Conservation (phyloP, 2,329 filamentous ascomycete species). For the Juglanconis juglandina region DNA sequence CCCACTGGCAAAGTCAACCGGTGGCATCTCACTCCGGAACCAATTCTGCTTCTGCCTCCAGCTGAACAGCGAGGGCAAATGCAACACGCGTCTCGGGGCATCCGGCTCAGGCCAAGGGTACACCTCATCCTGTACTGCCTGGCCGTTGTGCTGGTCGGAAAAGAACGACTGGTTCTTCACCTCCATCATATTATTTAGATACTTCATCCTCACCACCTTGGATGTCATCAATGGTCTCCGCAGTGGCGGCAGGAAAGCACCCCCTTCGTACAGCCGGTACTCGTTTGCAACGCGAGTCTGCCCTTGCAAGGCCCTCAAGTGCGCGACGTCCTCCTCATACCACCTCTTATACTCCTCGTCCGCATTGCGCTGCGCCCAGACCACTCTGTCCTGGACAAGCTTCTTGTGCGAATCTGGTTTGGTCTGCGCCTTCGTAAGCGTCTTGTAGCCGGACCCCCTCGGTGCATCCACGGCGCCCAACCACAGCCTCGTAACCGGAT, state of each 20-base stretch:
- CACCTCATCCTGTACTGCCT: background rate
- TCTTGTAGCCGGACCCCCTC: conserved; percentile 1
- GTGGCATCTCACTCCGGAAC: background rate
- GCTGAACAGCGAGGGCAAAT: background rate
- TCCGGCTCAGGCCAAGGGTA: conserved; percentile 7
- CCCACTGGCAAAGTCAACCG: conserved; percentile 9
- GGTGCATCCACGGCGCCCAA: conserved; percentile 11
- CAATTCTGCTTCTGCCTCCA: background rate
- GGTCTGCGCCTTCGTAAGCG: background rate
- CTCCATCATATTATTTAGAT: background rate
- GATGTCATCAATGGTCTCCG: background rate
- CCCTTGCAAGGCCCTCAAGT: background rate
- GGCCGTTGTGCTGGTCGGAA: background rate
- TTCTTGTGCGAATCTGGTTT: background rate
- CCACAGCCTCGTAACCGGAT: conserved; percentile 19
- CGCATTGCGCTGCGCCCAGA: background rate
- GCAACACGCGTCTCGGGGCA: conserved; percentile 1
- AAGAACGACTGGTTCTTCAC: background rate
- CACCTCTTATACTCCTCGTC: conserved; percentile 6
- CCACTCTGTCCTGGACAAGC: background rate
- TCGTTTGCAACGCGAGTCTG: background rate
- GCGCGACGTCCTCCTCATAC: conserved; percentile 2
- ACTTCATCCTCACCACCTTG: background rate
- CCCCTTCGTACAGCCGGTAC: conserved; percentile 5
- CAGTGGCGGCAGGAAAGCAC: background rate